Conservation (phyloP, 2,329 filamentous ascomycete species). For the Epichloe glyceriae region DNA sequence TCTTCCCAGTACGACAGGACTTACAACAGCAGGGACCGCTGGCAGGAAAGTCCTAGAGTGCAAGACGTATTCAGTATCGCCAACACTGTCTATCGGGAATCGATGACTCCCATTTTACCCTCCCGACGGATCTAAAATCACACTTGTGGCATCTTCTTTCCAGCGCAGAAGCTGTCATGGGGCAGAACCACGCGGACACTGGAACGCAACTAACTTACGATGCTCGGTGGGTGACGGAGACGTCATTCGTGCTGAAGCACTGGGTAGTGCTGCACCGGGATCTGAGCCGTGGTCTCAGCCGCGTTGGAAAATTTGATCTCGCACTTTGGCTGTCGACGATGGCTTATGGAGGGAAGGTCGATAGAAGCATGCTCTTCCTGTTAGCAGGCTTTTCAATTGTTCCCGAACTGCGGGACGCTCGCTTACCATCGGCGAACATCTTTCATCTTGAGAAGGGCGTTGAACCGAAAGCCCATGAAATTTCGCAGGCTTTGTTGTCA, state of each 20-base stretch:
- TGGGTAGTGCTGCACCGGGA: not conserved
- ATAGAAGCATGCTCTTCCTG: not conserved
- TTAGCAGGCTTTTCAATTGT: not conserved
- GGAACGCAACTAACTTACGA: not conserved
- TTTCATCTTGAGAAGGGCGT: not conserved
- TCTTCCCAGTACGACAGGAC: slow-evolving; percentile 2
- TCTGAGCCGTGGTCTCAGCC: not conserved
- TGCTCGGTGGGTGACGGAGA: not conserved
- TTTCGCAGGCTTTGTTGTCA: not conserved
- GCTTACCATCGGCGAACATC: not conserved
- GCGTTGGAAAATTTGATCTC: not conserved
- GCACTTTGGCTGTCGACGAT: slow-evolving; percentile 1
- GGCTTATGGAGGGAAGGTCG: not conserved
- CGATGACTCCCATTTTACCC: not conserved
- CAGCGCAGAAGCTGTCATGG: not conserved
- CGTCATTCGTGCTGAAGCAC: not conserved
- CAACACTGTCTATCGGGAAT: not conserved
- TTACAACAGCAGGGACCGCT: slow-evolving; percentile 8
- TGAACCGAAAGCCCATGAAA: not conserved
- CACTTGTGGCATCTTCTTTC: not conserved
- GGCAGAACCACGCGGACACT: not conserved
- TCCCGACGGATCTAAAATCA: not conserved
- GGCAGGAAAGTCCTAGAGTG: not conserved
- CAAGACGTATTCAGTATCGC: not conserved
- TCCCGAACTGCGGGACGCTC: not conserved